These are phyloP conservation scores for Pyricularia sp. DNA, from an alignment of 2,329 filamentous ascomycete genomes.

Conservation along the genomic window DNA sequence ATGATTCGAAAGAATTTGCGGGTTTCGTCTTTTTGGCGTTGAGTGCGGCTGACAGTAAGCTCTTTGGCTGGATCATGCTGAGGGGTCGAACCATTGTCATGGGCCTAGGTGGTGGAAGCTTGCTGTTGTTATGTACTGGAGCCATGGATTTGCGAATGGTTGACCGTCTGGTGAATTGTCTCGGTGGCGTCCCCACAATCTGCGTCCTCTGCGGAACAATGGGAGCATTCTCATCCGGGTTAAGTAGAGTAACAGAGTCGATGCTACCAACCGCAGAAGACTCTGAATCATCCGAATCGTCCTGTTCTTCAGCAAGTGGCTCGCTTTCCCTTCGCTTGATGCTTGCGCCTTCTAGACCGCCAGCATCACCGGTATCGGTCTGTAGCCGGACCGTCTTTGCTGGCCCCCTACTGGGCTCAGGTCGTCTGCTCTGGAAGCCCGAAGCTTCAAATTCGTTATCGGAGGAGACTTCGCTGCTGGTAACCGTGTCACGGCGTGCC, in stretches of 20 bases:
- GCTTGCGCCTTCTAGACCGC: conserved; percentile 17
- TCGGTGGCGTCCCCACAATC: conserved; percentile 50
- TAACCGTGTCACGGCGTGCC: conserved; percentile 60
- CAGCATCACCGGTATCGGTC: conserved; percentile 12
- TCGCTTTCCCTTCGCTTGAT: conserved; percentile 33
- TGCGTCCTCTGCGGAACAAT: conserved; percentile 31
- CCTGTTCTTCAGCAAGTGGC: conserved; percentile 42
- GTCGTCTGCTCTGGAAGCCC: conserved; percentile 47
- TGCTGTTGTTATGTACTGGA: conserved; percentile 44
- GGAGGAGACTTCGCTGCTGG: conserved; percentile 71
- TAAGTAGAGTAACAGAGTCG: conserved; percentile 59
- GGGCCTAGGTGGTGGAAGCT: conserved; percentile 58
- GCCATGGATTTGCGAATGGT: conserved; percentile 50
- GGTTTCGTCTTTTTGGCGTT: conserved; percentile 59
- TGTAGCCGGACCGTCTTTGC: conserved; percentile 40
- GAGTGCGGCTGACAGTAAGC: conserved; percentile 57
- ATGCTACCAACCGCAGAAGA: conserved; percentile 54
- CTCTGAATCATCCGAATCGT: conserved; percentile 50
- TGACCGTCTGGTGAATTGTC: conserved; percentile 46
- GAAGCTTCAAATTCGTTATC: conserved; percentile 66
- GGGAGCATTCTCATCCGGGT: conserved; percentile 43
- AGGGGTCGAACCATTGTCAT: conserved; percentile 48
- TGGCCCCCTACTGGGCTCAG: conserved; percentile 45
- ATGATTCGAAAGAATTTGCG: conserved; percentile 61
- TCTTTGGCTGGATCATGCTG: conserved; percentile 57